Percentiles rank a stretch among this genome's conserved stretches.
Conservation (phyloP, 805 yeast genomes). For the Myxozyma nipponensis region DNA sequence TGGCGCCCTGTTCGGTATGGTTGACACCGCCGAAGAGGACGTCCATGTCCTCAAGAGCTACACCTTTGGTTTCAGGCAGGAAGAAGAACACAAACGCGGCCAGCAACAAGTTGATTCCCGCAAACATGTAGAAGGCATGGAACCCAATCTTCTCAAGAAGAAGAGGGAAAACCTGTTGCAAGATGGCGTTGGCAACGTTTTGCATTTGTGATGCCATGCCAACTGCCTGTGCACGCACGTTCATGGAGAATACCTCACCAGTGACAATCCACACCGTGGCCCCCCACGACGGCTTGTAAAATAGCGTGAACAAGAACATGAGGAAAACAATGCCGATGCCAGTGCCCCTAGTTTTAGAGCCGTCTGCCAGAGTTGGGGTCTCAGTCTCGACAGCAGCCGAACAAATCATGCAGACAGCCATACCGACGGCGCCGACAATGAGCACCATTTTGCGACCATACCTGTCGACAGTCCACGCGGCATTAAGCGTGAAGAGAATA, state of each 20-base stretch:
- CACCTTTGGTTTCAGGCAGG: conserved; percentile 55
- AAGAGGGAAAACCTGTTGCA: conserved; percentile 48
- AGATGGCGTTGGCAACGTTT: conserved; percentile 52
- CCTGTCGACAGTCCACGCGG: conserved; percentile 51
- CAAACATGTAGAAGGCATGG: conserved; percentile 16
- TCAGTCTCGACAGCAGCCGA: conserved; percentile 44
- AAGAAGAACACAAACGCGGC: conserved; percentile 57
- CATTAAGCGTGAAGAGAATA: conserved; percentile 47
- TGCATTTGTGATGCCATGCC: conserved; percentile 59
- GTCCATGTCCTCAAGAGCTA: conserved; percentile 77
- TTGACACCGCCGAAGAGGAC: conserved; percentile 46
- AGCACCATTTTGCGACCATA: conserved; percentile 64
- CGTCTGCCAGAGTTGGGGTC: conserved; percentile 37
- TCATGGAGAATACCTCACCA: conserved; percentile 58
- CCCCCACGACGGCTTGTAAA: conserved; percentile 27
- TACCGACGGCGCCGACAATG: conserved; percentile 58
- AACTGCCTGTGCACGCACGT: conserved; percentile 66
- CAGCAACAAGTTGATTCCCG: conserved; percentile 5
- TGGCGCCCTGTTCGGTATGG: neutral
- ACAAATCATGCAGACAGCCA: conserved; percentile 44
- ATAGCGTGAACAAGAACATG: conserved; percentile 26
- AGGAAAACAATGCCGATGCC: conserved; percentile 38
- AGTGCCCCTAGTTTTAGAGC: conserved; percentile 29
- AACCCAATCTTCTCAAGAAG: conserved; percentile 36
- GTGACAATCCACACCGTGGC: conserved; percentile 52